Evolutionary conservation across 129 eudicot genomes (phyloP).

Genomic region (Chrysanthemum seticuspe): DNA sequence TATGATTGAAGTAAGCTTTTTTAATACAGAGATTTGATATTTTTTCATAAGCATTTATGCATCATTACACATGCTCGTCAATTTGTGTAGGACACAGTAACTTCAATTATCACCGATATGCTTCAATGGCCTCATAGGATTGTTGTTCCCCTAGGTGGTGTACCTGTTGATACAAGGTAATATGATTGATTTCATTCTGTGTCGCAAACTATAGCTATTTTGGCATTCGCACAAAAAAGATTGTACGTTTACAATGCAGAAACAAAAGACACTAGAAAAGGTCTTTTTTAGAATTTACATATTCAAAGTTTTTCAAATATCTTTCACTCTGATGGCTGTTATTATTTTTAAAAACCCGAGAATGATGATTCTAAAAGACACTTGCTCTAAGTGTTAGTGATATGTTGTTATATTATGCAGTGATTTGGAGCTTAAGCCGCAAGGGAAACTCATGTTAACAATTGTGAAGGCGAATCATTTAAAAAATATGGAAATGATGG

Average conservation of each 20-base stretch:
- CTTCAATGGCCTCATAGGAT: slow-evolving; percentile 99
- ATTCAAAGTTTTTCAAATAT: background rate
- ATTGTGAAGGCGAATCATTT: slow-evolving; percentile 65
- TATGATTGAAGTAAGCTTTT: slow-evolving; percentile 83
- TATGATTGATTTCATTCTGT: background rate
- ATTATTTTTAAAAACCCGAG: background rate
- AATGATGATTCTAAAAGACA: slow-evolving; percentile 1
- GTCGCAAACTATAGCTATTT: background rate
- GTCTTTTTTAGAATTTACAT: background rate
- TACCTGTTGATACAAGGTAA: slow-evolving; percentile 86
- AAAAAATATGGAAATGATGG: slow-evolving; percentile 91
- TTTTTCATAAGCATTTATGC: background rate
- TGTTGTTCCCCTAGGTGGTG: slow-evolving; percentile 97
- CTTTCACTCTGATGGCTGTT: background rate
- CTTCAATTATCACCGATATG: slow-evolving; percentile 81
- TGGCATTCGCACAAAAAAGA: background rate
- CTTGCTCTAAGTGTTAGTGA: background rate
- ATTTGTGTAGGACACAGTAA: slow-evolving; percentile 70
- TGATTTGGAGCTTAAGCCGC: slow-evolving; percentile 98
- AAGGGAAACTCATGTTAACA: slow-evolving; percentile 74
- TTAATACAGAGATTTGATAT: background rate
- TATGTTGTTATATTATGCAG: slow-evolving; percentile 42
- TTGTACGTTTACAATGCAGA: too few relatives aligned
- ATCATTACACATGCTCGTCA: background rate
- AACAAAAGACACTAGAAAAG: too few relatives aligned